Conservation (phyloP, 352 stramenopile species). For the Globisporangium yorkense region DNA sequence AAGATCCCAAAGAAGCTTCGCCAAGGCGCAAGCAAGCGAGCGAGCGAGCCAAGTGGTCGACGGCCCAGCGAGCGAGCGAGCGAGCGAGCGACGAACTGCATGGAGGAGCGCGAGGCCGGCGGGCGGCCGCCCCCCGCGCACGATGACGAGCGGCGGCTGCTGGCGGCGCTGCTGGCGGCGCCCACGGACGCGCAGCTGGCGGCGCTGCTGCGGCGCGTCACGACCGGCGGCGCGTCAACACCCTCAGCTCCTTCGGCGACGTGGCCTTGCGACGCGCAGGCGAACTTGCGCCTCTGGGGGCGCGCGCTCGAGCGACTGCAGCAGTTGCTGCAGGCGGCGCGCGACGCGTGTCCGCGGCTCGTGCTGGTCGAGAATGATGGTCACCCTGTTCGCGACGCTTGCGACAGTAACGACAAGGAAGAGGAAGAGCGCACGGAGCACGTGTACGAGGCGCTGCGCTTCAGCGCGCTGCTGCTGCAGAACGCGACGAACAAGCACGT, state of each 20-base stretch:
- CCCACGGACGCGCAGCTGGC: slow-evolving; percentile 32
- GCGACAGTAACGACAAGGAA: slow-evolving; percentile 13
- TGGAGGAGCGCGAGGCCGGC: not conserved
- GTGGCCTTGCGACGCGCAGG: slow-evolving; percentile 80
- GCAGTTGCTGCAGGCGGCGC: slow-evolving; percentile 31
- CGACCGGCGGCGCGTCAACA: slow-evolving; percentile 1
- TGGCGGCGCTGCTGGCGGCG: slow-evolving; percentile 54
- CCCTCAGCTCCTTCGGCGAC: slow-evolving; percentile 6
- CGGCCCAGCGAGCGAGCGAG: not conserved
- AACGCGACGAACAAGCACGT: slow-evolving; percentile 77
- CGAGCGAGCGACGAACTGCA: not conserved
- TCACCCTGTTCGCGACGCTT: not conserved
- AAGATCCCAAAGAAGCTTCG: too few relatives aligned
- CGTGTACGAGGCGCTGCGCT: slow-evolving; percentile 68
- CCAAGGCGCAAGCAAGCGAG: not conserved
- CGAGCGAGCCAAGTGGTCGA: not conserved
- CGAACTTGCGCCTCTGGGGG: slow-evolving; percentile 66
- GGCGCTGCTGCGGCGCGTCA: slow-evolving; percentile 58
- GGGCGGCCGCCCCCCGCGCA: not conserved
- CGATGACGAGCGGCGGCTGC: slow-evolving; percentile 48
- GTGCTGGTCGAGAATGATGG: slow-evolving; percentile 26
- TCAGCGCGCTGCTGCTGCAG: slow-evolving; percentile 68
- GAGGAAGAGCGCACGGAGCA: slow-evolving; percentile 43
- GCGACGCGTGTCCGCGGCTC: slow-evolving; percentile 35
- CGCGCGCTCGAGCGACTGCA: slow-evolving; percentile 54